Evolutionary conservation across 495 filamentous ascomycete genomes (phyloP).

Genomic region (Penicillium bialowiezense): DNA sequence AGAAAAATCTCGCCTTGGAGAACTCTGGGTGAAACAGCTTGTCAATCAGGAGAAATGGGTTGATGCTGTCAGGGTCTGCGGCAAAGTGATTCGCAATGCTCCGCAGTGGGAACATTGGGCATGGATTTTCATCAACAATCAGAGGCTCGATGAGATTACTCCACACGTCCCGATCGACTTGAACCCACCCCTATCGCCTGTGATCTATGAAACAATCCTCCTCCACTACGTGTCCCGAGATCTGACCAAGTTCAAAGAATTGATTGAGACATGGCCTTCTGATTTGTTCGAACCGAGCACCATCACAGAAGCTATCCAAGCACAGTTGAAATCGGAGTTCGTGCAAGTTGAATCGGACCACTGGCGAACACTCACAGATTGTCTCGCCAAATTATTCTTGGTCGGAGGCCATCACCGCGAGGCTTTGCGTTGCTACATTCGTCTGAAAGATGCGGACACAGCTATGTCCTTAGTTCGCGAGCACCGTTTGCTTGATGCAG

Average conservation of each 20-base stretch:
- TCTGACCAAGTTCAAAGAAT: slow-evolving; percentile 63
- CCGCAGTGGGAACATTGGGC: slow-evolving; percentile 93
- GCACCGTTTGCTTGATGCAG: slow-evolving; percentile 77
- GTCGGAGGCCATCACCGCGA: slow-evolving; percentile 75
- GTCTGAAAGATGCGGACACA: slow-evolving; percentile 83
- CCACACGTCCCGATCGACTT: slow-evolving; percentile 74
- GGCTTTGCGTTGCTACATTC: slow-evolving; percentile 84
- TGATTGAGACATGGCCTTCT: slow-evolving; percentile 82
- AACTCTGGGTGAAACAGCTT: slow-evolving; percentile 86
- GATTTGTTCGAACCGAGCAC: slow-evolving; percentile 75
- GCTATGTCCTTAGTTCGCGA: slow-evolving; percentile 82
- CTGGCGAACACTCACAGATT: slow-evolving; percentile 80
- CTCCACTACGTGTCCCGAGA: slow-evolving; percentile 78
- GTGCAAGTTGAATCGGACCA: slow-evolving; percentile 70
- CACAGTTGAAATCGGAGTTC: slow-evolving; percentile 66
- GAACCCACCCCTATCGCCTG: slow-evolving; percentile 74
- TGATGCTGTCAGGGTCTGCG: slow-evolving; percentile 71
- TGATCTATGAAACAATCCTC: slow-evolving; percentile 81
- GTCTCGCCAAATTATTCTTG: slow-evolving; percentile 79
- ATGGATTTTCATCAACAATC: slow-evolving; percentile 78
- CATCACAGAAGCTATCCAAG: slow-evolving; percentile 68
- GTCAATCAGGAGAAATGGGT: slow-evolving; percentile 70
- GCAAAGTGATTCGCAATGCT: slow-evolving; percentile 74
- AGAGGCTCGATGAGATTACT: slow-evolving; percentile 85
- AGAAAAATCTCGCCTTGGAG: slow-evolving; percentile 89